Evolutionary conservation across 306 rosid species (phyloP), one percentile per base, ranked within the genome.

Genomic region (Trichosanthes truncata): DNA sequence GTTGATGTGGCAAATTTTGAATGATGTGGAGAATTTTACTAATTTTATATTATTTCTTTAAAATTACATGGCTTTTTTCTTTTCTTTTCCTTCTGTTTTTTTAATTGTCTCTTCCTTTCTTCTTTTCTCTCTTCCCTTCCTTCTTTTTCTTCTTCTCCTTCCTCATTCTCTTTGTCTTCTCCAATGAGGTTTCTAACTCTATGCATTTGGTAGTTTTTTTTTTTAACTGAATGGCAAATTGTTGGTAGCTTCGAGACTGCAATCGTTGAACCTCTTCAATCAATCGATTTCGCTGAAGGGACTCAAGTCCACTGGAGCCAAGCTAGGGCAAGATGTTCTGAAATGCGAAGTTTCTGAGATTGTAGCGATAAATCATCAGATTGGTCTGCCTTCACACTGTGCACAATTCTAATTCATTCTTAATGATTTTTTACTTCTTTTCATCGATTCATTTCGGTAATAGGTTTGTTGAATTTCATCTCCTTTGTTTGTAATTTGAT

Each of bases 291-390:
- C 97, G 36, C 89, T 95, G 0, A 95, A 83, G 86, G 99, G 99
- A 9, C 89, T 95, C 1, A 95, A 93, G 60, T 81, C 97, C 4
- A 97, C 99, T 7, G 99, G 97, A 53, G 97, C 99, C 35, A 93
- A 87, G 87, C 77, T 95, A 83, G 96, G 97, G 2, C 97, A 93
- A 45, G 99, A 95, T 83, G 99, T 95, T 29, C 89, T 93, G 7
- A 63, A 77, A 69, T 95, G 99, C 79, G 59, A 91, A 81, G 93
- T 91, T 76, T 88, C 94, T 5, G 96, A 95, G 92, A 80, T 91
- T 5, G 99, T 95, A 13, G 81, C 52, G 52, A 97, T 89, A 74
- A 91, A 95, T 84, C 93, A 90, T 41, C 20, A 61, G 23, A 95
- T 97, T 0, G 99, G 99, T 77, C 84, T 93, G 41, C 99, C 99